Conservation (phyloP, 1,284 basidiomycete genomes). For the Ustilago cynodontis region DNA sequence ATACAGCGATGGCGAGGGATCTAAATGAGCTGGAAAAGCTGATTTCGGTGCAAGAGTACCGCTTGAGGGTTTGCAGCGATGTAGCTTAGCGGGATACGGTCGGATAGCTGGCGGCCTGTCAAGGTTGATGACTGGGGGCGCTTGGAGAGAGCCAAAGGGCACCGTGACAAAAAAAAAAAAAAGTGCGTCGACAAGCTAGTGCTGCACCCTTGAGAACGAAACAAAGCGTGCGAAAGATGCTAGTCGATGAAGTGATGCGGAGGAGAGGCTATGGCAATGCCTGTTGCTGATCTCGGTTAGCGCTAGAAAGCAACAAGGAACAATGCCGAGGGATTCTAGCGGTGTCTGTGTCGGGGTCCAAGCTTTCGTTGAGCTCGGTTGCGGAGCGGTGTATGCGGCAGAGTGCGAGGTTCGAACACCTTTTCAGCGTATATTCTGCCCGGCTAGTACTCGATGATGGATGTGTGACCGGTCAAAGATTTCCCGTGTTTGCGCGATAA, state of each 20-base stretch:
- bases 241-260: neutral
- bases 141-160: neutral
- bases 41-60: neutral
- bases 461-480: neutral
- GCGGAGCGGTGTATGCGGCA: neutral
- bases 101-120: too few species aligned
- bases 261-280: neutral
- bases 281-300: neutral
- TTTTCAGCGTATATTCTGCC: neutral
- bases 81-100: neutral
- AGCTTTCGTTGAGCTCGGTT: neutral
- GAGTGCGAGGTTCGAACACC: neutral
- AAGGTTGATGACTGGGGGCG: neutral
- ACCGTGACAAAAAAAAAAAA: neutral
- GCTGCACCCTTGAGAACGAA: too few species aligned
- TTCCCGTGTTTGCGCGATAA: neutral
- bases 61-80: neutral
- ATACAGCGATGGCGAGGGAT: neutral
- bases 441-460: neutral
- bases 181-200: neutral
- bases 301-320: neutral
- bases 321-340: neutral
- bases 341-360: neutral
- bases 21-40: neutral
- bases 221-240: neutral